These are phyloP conservation scores for Candolleomyces eurysporus DNA, from an alignment of 768 basidiomycete genomes.

Conservation along the genomic window DNA sequence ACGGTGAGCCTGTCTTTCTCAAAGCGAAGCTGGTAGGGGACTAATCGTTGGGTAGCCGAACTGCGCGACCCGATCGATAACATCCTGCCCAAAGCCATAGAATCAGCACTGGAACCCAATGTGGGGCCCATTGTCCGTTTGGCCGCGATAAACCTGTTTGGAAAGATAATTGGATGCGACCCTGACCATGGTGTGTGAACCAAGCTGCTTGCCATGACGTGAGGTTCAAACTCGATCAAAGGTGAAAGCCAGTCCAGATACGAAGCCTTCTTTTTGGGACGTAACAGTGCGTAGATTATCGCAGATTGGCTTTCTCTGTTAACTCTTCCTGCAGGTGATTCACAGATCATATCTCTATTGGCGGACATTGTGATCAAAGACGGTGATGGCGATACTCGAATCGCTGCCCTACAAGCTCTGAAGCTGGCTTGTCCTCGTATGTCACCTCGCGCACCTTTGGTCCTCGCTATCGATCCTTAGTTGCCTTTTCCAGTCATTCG, in stretches of 20 bases:
- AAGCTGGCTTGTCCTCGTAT: not conserved
- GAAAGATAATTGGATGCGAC: not conserved
- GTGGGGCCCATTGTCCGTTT: not conserved
- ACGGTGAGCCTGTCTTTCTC: not conserved
- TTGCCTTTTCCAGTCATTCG: not conserved
- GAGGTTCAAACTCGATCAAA: not conserved
- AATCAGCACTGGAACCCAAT: not conserved
- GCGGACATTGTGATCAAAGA: not conserved
- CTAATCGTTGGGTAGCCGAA: not conserved
- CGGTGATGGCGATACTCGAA: not conserved
- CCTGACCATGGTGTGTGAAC: not conserved
- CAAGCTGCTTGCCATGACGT: not conserved
- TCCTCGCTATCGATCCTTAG: not conserved
- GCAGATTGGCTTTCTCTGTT: not conserved
- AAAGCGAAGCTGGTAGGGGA: not conserved
- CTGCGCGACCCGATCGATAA: not conserved
- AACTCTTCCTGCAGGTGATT: not conserved
- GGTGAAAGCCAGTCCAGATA: not conserved
- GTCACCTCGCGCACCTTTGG: not conserved
- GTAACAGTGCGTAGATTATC: not conserved
- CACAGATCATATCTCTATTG: not conserved
- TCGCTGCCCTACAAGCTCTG: not conserved
- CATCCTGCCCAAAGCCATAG: not conserved
- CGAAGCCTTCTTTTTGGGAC: not conserved
- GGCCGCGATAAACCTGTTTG: not conserved